Percentiles rank a stretch among this genome's conserved stretches.
Evolutionary conservation across 306 rosid species (phyloP).

Genomic region (Argentina anserina): DNA sequence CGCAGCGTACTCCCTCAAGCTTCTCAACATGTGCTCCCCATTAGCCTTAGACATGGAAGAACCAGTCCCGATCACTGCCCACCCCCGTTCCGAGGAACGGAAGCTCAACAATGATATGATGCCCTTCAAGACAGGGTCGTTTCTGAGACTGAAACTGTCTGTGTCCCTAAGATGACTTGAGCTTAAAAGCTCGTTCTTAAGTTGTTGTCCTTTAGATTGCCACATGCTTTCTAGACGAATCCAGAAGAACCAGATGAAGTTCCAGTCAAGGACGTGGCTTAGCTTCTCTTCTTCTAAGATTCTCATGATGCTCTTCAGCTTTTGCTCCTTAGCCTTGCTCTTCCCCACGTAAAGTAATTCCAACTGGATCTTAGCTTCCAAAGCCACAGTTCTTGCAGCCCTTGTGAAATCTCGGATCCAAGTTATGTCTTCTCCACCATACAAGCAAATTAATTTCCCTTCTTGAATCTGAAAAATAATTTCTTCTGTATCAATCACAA

Average conservation of each 20-base stretch:
- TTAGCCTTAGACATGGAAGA: conserved; percentile 16
- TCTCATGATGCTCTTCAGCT: conserved; percentile 12
- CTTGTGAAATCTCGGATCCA: conserved; percentile 58
- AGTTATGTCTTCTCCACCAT: conserved; percentile 56
- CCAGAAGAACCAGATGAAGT: conserved; percentile 72
- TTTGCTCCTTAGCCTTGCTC: conserved; percentile 47
- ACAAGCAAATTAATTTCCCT: conserved; percentile 45
- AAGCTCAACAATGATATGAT: conserved; percentile 36
- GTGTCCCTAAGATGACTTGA: conserved; percentile 1
- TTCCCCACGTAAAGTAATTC: conserved; percentile 62
- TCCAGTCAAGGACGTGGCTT: conserved; percentile 33
- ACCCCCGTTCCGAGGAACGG: conserved; percentile 27
- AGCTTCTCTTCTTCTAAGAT: conserved; percentile 25
- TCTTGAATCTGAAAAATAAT: conserved; percentile 5
- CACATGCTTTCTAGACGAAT: conserved; percentile 25
- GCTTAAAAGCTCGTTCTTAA: not conserved
- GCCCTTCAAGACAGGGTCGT: conserved; percentile 25
- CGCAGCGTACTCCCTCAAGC: conserved; percentile 14
- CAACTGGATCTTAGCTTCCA: conserved; percentile 29
- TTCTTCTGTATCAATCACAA: not conserved
- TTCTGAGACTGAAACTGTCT: conserved; percentile 10
- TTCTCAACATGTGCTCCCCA: conserved; percentile 21
- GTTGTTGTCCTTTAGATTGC: conserved; percentile 17
- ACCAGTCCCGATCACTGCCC: conserved; percentile 27
- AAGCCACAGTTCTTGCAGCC: conserved; percentile 24